These are phyloP conservation scores for Quercus tomentella DNA, from an alignment of 331 rosid species.

Conservation along the genomic window DNA sequence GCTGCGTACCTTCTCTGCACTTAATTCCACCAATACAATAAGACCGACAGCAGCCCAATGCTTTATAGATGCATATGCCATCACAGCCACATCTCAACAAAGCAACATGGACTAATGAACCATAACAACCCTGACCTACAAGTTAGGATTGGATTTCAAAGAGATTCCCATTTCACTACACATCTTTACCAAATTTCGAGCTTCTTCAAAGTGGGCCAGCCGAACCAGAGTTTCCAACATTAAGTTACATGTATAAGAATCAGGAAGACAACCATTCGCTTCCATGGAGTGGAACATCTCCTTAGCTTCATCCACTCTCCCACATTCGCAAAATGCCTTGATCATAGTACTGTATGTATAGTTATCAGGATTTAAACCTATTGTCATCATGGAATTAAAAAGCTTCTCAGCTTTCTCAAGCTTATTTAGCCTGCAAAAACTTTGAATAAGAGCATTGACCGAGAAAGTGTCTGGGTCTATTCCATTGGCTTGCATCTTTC, in stretches of 20 bases:
- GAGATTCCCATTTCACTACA: slow-evolving; percentile 35
- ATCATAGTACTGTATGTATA: slow-evolving; percentile 62
- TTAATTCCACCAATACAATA: background rate
- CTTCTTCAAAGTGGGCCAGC: slow-evolving; percentile 39
- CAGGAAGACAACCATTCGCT: slow-evolving; percentile 54
- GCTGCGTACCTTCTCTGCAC: background rate
- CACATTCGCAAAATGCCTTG: slow-evolving; percentile 44
- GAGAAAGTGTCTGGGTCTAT: slow-evolving; percentile 65
- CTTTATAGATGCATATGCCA: background rate
- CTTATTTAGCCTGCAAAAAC: slow-evolving; percentile 49
- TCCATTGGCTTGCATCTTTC: slow-evolving; percentile 64
- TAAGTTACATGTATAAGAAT: slow-evolving; percentile 51
- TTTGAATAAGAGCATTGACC: slow-evolving; percentile 63
- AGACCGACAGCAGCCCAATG: background rate
- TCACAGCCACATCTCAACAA: background rate
- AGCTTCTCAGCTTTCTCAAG: slow-evolving; percentile 60
- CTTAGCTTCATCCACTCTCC: slow-evolving; percentile 66
- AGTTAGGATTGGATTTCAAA: slow-evolving; percentile 24
- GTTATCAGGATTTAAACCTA: slow-evolving; percentile 63
- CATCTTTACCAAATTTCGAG: slow-evolving; percentile 41
- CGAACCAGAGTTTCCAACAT: slow-evolving; percentile 41
- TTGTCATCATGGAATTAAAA: slow-evolving; percentile 47
- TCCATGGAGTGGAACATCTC: slow-evolving; percentile 66
- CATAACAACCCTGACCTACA: slow-evolving; percentile 7
- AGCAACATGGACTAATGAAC: slow-evolving; percentile 10